Percentiles rank a stretch among this genome's conserved stretches.
phyloP scores from a whole-genome alignment of 2,329 filamentous ascomycete genomes.

The Byssochlamys sp. region DNA sequence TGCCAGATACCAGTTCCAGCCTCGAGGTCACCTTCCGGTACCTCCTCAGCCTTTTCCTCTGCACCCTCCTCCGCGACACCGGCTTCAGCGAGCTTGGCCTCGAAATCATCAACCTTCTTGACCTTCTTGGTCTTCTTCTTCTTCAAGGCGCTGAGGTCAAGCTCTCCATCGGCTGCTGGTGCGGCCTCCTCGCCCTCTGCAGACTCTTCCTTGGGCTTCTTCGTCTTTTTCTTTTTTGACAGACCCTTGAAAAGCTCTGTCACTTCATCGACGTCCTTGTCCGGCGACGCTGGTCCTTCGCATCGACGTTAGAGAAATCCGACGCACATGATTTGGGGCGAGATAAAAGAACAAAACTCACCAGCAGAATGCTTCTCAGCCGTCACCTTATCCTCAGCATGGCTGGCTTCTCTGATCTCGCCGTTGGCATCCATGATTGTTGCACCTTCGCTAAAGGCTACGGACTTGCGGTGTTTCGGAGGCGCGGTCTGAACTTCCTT shows the following conservation, averaged over 20 bases:
- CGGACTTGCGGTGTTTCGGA: conserved; percentile 78
- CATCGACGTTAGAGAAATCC: conserved; percentile 33
- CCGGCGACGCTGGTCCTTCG: conserved; percentile 26
- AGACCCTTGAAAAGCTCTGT: conserved; percentile 59
- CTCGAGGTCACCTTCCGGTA: conserved; percentile 66
- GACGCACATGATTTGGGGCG: background rate
- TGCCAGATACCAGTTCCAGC: conserved; percentile 83
- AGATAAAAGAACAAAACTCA: conserved; percentile 33
- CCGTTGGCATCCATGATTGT: conserved; percentile 85
- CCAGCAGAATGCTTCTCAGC: conserved; percentile 68
- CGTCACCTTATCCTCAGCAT: conserved; percentile 66
- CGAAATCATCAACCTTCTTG: conserved; percentile 56
- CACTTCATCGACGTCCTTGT: conserved; percentile 55
- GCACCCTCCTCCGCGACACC: conserved; percentile 51
- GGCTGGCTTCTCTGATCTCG: conserved; percentile 62
- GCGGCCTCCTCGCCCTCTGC: conserved; percentile 43
- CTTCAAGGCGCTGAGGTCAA: conserved; percentile 59
- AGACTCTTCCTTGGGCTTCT: conserved; percentile 49
- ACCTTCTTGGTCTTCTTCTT: conserved; percentile 76
- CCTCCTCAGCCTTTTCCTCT: conserved; percentile 46
- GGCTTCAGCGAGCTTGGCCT: conserved; percentile 55
- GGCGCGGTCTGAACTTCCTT: conserved; percentile 41
- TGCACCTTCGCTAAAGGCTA: conserved; percentile 82
- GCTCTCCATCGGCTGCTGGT: conserved; percentile 47
- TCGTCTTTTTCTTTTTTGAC: conserved; percentile 65